Conservation (phyloP, 306 rosid genomes). For the Prunus fruticosa region DNA sequence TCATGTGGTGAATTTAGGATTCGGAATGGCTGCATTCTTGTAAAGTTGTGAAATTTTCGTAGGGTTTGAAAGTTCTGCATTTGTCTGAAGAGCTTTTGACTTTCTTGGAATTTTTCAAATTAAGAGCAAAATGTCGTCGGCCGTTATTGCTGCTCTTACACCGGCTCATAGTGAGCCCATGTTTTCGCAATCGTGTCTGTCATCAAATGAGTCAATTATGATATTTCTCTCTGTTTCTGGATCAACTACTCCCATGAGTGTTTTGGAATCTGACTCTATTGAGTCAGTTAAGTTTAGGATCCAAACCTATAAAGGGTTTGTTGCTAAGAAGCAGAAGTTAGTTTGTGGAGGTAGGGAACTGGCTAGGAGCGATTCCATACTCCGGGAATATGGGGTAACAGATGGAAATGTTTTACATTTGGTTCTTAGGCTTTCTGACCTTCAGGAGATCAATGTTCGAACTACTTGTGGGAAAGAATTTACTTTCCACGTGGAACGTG, state of each 20-base stretch:
- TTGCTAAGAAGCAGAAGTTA: conserved; percentile 75
- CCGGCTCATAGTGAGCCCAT: conserved; percentile 52
- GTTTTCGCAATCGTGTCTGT: conserved; percentile 36
- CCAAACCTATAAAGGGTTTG: conserved; percentile 63
- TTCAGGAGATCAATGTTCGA: conserved; percentile 66
- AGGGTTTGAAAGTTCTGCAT: conserved; percentile 28
- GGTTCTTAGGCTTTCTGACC: conserved; percentile 78
- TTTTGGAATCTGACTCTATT: conserved; percentile 71
- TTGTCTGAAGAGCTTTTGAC: conserved; percentile 26
- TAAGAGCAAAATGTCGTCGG: conserved; percentile 62
- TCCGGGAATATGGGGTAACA: conserved; percentile 73
- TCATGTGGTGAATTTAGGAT: conserved; percentile 26
- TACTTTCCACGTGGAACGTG: conserved; percentile 70
- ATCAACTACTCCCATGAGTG: conserved; percentile 60
- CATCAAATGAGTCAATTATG: conserved; percentile 51
- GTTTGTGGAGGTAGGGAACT: conserved; percentile 92
- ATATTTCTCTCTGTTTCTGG: conserved; percentile 58
- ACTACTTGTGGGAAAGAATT: conserved; percentile 67
- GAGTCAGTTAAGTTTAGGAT: conserved; percentile 82
- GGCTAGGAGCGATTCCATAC: conserved; percentile 67
- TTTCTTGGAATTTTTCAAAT: conserved; percentile 1
- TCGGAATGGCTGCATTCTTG: conserved; percentile 19
- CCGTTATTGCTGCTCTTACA: conserved; percentile 61
- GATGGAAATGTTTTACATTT: conserved; percentile 88
- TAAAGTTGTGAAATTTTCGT: conserved; percentile 1